Base-by-base conservation (phyloP, 345 rosid genomes). In the Arabidopsis thaliana region DNA sequence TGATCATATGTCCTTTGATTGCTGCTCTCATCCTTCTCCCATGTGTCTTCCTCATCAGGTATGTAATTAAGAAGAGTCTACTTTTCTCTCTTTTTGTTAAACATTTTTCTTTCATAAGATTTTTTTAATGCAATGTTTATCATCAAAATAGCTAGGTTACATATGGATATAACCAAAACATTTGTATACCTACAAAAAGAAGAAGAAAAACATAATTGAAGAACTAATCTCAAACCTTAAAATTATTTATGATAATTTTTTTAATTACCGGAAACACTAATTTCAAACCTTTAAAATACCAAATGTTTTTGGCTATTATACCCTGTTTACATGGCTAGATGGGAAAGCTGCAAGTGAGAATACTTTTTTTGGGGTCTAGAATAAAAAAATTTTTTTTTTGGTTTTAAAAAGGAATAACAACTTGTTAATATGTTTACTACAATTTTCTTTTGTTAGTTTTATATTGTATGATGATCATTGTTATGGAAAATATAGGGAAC, bases 31-130 rank as follows among this genome's bases (percentile, higher is more conserved):
- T 6, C 56, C 79, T 49, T 75, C 87, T 57, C 20, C 82, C 51
- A 45, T 34, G 45, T 55, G 70, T 60, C 79, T 74, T 68, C 78
- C 83, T 70, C 87, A 79, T 87, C 88, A 82, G 80, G 79, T 60
- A 49, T 51, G 44, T 49, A 20, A 52, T 58, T 58, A 16, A 7
- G 33, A 36, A 48, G 45, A 6, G 4, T 59, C 25, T 42, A 7
- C 12, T 20, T 46, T 23, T n/a, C 5, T 16, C 7, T 37, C 6
- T 8, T 13, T n/a, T 4, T 53, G 8, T 58, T 45, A 28, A 23
- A 37, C 3, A 3, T 36, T 36, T 28, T 53, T 22, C 4, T 16
- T 36, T 45, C 12, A 14, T 24, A 36, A 1, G 24, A 5, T 6
- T 7, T 16, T 16, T 57, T 49, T 12, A 20, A 59, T 40, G 59